Evolutionary conservation across 73 alveolate genomes (phyloP), one percentile per base, ranked within the genome.

Genomic region (Paramecium caudatum): DNA sequence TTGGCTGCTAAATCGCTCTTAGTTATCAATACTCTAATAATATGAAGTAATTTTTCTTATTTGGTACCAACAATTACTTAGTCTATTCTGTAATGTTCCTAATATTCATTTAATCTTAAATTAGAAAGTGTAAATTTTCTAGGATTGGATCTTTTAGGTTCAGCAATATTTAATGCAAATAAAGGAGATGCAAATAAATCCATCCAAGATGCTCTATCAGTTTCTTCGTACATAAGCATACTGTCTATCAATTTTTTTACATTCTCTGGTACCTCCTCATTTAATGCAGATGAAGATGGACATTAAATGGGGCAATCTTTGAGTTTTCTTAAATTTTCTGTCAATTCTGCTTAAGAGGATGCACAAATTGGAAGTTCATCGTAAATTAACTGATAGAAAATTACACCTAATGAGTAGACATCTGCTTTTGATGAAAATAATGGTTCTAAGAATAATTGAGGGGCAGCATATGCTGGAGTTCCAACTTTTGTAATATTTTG

Each of bases 401-500:
- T 74, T 1, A 74, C 88, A 41, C 88, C 88, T 41, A 74, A 45
- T 0, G 88, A 74, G 19, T 74, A 74, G 0, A 74, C 68, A 74
- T 74, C 88, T 17, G 88, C 88, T 74, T 74, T 74, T 0, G 62
- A 30, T 1, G 62, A 36, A 45, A 37, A 74, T 74, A 17, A 17
- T n/a, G 43, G 39, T 12, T 43, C 65, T 27, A 45, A 37, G 19
- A 82, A 47, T 23, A 90, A 78, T 63, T 90, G 47, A 12, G 94
- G 94, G 10, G 94, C 61, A 80, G 90, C 80, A 46, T 63, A 90
- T 12, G 74, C 49, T 17, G 86, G 90, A 21, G 92, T 46, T 1
- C 94, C 94, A 16, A 37, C 82, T 41, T 41, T 47, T n/a, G 93
- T 37, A 30, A 46, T 33, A 10, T 15, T 13, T 1, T 55, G 46